Conservation (phyloP, 768 basidiomycete species). For the Agrocybe praecox region DNA sequence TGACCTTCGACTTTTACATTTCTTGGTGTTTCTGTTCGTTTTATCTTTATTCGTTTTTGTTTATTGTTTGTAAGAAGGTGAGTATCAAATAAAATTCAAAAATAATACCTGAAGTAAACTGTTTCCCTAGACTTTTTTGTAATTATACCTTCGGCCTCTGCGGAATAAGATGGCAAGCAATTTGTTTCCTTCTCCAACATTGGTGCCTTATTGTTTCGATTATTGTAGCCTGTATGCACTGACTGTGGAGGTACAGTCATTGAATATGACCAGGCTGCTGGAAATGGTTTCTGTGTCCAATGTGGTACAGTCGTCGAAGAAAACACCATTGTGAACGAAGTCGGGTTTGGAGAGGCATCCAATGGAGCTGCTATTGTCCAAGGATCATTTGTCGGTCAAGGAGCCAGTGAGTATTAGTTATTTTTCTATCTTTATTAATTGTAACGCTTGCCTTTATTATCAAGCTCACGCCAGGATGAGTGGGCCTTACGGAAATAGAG, state of each 20-base stretch:
- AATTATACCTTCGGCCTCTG: not conserved
- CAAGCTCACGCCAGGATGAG: slow-evolving; percentile 82
- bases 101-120: not conserved
- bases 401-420: slow-evolving; percentile 69
- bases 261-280: slow-evolving; percentile 83
- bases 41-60: slow-evolving; percentile 12
- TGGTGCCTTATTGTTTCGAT: not conserved
- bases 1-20: not conserved
- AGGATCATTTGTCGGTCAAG: slow-evolving; percentile 89
- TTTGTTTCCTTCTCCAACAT: not conserved
- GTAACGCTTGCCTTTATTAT: not conserved
- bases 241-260: slow-evolving; percentile 85
- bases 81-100: not conserved
- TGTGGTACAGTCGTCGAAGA: slow-evolving; percentile 94
- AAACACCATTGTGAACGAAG: slow-evolving; percentile 91
- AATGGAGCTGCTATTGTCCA: slow-evolving; percentile 94
- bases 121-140: not conserved
- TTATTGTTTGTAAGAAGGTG: not conserved
- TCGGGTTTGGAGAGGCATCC: slow-evolving; percentile 93
- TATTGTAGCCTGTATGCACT: slow-evolving; percentile 59
- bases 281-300: slow-evolving; percentile 81
- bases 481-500: slow-evolving; percentile 80
- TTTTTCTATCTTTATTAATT: not conserved
- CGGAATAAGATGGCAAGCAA: not conserved
- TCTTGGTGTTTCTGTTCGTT: not conserved